phyloP scores from a whole-genome alignment of 2,329 filamentous ascomycete species.

The Aspergillus sp. region DNA sequence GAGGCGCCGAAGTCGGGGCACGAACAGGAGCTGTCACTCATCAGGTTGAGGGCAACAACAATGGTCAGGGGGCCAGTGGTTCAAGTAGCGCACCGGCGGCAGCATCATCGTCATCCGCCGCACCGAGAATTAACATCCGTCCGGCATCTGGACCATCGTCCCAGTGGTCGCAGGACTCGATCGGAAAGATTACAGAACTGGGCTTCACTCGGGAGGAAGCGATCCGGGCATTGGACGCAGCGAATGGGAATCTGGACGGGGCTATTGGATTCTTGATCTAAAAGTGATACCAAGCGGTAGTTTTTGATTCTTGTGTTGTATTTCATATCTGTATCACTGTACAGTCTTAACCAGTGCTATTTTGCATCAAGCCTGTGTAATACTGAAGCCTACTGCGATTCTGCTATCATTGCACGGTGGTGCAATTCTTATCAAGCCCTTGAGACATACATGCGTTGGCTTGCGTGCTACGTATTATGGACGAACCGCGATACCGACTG shows the following conservation, averaged over 20 bases:
- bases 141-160: slow-evolving; percentile 22
- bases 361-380: background rate
- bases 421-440: background rate
- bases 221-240: slow-evolving; percentile 71
- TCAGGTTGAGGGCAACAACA: slow-evolving; percentile 18
- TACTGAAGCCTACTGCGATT: background rate
- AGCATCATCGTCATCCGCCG: slow-evolving; percentile 10
- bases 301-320: background rate
- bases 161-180: slow-evolving; percentile 53
- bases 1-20: slow-evolving; percentile 81
- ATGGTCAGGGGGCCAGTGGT: slow-evolving; percentile 8
- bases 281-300: background rate
- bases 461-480: too few relatives aligned
- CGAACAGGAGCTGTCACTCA: slow-evolving; percentile 62
- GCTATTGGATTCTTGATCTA: slow-evolving; percentile 73
- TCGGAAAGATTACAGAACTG: slow-evolving; percentile 69
- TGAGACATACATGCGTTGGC: background rate
- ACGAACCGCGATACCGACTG: too few relatives aligned
- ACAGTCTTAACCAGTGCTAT: background rate
- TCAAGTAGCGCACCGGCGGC: slow-evolving; percentile 12
- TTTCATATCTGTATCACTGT: background rate
- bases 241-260: slow-evolving; percentile 76
- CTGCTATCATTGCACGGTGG: background rate
- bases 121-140: slow-evolving; percentile 10
- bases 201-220: slow-evolving; percentile 73